Base-by-base conservation (phyloP, 2,329 filamentous ascomycete genomes). In the Fonsecaea multimorphosa region DNA sequence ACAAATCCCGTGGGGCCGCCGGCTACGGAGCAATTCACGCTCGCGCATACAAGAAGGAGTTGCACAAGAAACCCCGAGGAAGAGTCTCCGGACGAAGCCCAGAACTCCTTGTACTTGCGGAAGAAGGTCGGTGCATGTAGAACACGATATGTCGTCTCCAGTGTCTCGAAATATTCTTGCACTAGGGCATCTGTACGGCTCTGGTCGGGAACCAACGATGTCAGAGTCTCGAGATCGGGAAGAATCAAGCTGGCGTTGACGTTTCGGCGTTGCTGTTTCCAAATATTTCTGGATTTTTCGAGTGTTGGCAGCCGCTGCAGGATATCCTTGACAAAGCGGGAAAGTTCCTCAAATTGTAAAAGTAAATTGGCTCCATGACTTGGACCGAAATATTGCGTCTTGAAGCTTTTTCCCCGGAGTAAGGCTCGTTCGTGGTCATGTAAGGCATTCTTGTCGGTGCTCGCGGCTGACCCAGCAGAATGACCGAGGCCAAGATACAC, bases 51-150 rank as follows among this genome's bases (percentile, higher is more conserved):
- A 5, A 70, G 65, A 32, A 72, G 61, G 2, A 72, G 62, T 57
- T 70, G 70, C 16, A 70, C 67, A 22, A 72, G 22, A 40, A 72
- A 71, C 3, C 29, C 66, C n/a, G 65, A 38, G 11, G 63, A 68
- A 7, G 64, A 46, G 27, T 66, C 64, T n/a, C 57, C 32, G 14
- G 71, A 66, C 5, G 64, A 59, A 4, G 32, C 29, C 85, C 86
- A 89, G 0, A 86, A 68, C 0, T 79, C 77, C 27, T 86, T 82
- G 69, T 88, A 89, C 34, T 86, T 83, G 11, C 77, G 77, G 52
- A 79, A 77, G 67, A 89, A 89, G 0, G 82, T 83, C 0, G 86
- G 86, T 0, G 85, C 73, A 72, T 89, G 84, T 8, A 89, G 64
- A 27, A 89, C 79, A 2, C 87, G 81, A 67, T 85, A 81, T 16